A percentile compares a stretch with the other conserved stretches of the same genome.
These are phyloP conservation scores for Bipolaris bicolor DNA, from an alignment of 2,329 filamentous ascomycete genomes.

Conservation along the genomic window DNA sequence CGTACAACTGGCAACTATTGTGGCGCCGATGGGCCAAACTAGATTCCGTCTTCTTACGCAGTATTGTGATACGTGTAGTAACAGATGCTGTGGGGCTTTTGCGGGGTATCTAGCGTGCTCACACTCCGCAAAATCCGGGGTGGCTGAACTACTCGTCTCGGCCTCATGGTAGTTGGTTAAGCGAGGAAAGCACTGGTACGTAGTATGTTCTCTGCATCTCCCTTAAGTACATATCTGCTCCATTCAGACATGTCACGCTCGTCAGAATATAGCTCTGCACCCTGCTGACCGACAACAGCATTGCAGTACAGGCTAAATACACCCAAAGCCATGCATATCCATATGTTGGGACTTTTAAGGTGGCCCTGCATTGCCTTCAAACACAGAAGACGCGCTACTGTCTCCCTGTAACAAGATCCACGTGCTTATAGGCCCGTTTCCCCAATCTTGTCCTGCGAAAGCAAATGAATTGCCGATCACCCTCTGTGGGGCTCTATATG, in stretches of 20 bases:
- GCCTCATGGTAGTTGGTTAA: neutral
- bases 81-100: slow-evolving; percentile 2
- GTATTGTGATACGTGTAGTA: neutral
- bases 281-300: neutral
- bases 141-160: neutral
- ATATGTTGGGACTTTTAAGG: neutral
- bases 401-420: slow-evolving; percentile 3
- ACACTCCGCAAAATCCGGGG: neutral
- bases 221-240: neutral
- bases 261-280: neutral
- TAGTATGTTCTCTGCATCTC: neutral
- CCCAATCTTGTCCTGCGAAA: slow-evolving; percentile 16
- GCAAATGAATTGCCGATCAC: slow-evolving; percentile 8
- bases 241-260: neutral
- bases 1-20: neutral
- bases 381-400: slow-evolving; percentile 4
- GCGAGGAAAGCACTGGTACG: neutral
- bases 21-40: neutral
- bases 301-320: slow-evolving; percentile 2
- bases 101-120: neutral
- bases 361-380: slow-evolving; percentile 5
- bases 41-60: neutral
- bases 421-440: slow-evolving; percentile 8
- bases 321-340: slow-evolving; percentile 1
- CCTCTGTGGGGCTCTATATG: slow-evolving; percentile 22